Percentiles rank a stretch among this genome's conserved stretches.
phyloP scores from a whole-genome alignment of 1,284 basidiomycete genomes.

The Cryptococcus deneoformans region DNA sequence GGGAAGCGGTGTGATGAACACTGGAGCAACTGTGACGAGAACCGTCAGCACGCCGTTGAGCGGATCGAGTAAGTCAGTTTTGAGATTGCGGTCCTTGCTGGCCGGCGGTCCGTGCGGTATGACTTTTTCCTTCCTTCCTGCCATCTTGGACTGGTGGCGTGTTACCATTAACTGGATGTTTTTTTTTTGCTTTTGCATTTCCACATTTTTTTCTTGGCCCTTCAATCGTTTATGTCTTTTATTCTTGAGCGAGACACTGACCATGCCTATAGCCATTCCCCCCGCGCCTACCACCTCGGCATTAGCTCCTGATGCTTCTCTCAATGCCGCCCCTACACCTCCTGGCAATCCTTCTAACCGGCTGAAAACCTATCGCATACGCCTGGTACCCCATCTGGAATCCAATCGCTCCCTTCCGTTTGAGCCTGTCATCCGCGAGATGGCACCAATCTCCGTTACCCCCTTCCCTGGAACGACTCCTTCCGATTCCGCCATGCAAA shows the following conservation, averaged over 20 bases:
- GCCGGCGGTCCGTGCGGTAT: too few species aligned
- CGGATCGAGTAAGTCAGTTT: background rate
- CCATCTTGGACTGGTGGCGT: too few species aligned
- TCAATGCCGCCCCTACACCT: background rate
- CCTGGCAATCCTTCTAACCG: background rate
- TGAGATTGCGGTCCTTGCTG: background rate
- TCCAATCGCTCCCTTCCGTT: conserved; percentile 84
- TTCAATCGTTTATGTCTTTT: too few species aligned
- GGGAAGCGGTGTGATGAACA: background rate
- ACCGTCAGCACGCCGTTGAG: conserved; percentile 35
- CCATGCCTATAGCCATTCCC: background rate
- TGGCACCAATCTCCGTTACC: conserved; percentile 50
- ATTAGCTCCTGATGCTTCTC: background rate
- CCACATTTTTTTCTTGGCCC: background rate
- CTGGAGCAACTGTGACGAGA: conserved; percentile 28
- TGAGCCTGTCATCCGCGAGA: conserved; percentile 83
- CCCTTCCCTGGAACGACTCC: conserved; percentile 51
- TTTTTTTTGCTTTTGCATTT: background rate
- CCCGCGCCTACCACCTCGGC: background rate
- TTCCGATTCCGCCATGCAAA: conserved; percentile 20
- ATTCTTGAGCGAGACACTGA: background rate
- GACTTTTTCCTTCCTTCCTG: too few species aligned
- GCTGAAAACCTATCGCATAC: conserved; percentile 53
- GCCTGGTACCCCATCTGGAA: conserved; percentile 93
- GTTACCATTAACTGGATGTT: too few species aligned